Evolutionary conservation across 1,284 basidiomycete genomes (phyloP).

Genomic region (Ustilago trichophora): DNA sequence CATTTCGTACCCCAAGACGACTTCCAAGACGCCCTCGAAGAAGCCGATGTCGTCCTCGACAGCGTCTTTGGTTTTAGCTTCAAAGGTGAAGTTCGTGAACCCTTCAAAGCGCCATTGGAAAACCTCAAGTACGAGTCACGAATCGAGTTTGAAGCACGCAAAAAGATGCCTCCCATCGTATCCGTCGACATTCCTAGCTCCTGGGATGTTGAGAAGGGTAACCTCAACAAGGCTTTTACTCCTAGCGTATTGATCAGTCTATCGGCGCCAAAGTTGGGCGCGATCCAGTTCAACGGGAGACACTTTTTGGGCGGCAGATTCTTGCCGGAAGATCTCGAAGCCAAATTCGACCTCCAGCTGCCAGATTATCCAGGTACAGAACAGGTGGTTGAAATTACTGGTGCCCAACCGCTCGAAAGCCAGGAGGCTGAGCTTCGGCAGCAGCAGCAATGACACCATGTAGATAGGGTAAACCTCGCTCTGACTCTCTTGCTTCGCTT

Average conservation of each 20-base stretch:
- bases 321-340: constrained; percentile 71
- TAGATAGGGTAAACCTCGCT: neutral
- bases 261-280: constrained; percentile 92
- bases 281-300: constrained; percentile 75
- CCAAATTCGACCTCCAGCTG: constrained; percentile 48
- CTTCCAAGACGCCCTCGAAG: constrained; percentile 70
- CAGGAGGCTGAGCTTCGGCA: constrained; percentile 12
- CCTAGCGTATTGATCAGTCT: constrained; percentile 87
- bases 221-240: constrained; percentile 70
- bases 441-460: neutral
- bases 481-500: neutral
- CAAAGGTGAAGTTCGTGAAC: constrained; percentile 77
- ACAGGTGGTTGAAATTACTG: constrained; percentile 64
- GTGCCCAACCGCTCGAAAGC: constrained; percentile 25
- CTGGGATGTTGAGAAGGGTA: constrained; percentile 88
- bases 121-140: constrained; percentile 70
- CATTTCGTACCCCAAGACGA: constrained; percentile 70
- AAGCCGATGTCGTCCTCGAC: constrained; percentile 85
- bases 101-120: constrained; percentile 81
- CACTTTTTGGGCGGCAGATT: constrained; percentile 96
- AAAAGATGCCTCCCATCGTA: constrained; percentile 59
- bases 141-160: constrained; percentile 55
- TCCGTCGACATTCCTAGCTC: constrained; percentile 92
- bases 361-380: constrained; percentile 55
- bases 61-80: constrained; percentile 99